Evolutionary conservation across 805 yeast genomes (phyloP).

Genomic region (Pichia scutulata): DNA sequence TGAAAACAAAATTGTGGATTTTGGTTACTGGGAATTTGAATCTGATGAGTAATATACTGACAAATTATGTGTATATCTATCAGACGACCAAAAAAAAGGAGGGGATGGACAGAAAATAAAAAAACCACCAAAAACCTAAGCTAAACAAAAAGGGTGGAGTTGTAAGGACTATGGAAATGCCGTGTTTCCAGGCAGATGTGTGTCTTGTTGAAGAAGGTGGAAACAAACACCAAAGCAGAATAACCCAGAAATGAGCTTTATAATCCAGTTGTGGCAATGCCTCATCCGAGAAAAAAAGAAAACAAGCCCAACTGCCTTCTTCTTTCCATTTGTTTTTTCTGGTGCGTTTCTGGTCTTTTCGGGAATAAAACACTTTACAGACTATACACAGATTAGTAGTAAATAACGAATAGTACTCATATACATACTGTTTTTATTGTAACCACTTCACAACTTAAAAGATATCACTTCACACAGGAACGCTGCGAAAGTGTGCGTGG

Average conservation of each 20-base stretch:
- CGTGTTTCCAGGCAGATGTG: neutral
- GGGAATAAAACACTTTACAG: neutral
- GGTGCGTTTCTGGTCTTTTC: too few species aligned
- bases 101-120: neutral
- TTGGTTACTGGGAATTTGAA: neutral
- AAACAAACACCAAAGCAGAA: neutral
- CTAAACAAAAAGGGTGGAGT: neutral
- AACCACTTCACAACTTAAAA: neutral
- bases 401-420: too few species aligned
- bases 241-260: neutral
- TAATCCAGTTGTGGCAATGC: neutral
- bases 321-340: neutral
- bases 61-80: neutral
- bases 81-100: neutral
- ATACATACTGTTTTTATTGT: too few species aligned
- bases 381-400: neutral
- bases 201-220: too few species aligned
- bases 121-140: neutral
- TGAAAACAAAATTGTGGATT: neutral
- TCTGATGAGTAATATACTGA: neutral
- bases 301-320: neutral
- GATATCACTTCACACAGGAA: neutral
- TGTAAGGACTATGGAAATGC: neutral
- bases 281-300: neutral
- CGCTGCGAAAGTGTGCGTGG: neutral